Conservation (phyloP, 441 rosid species). For the Pelargonium citronellum region DNA sequence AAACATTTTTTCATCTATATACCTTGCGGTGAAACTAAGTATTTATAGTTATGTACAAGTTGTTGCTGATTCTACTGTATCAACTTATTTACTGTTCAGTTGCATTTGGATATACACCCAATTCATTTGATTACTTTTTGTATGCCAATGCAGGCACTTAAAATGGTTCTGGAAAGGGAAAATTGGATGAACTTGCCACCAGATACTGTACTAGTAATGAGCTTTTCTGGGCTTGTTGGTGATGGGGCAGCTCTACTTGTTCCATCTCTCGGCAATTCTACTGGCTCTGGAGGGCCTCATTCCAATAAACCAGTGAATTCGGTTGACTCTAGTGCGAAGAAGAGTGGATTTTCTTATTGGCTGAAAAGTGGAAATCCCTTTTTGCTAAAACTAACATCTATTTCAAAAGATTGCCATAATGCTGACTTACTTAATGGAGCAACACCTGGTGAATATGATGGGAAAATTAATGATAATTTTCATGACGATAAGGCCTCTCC, state of each 20-base stretch:
- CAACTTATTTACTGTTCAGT: neutral
- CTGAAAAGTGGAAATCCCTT: conserved; percentile 75
- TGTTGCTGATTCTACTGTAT: conserved; percentile 1
- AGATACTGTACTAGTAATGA: conserved; percentile 58
- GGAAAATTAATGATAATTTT: conserved; percentile 28
- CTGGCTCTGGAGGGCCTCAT: conserved; percentile 41
- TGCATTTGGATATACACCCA: neutral
- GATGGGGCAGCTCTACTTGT: conserved; percentile 83
- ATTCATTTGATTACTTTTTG: neutral
- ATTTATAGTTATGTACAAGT: neutral
- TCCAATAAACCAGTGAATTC: conserved; percentile 40
- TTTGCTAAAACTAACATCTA: conserved; percentile 44
- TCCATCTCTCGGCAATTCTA: conserved; percentile 42
- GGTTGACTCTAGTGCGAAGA: conserved; percentile 35
- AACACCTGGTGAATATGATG: conserved; percentile 43
- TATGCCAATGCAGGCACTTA: conserved; percentile 63
- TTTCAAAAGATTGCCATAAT: conserved; percentile 41
- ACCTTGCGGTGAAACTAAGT: neutral
- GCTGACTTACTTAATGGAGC: conserved; percentile 40
- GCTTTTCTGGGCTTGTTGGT: conserved; percentile 91
- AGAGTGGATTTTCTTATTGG: conserved; percentile 80
- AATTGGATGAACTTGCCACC: conserved; percentile 76
- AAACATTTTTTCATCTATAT: neutral
- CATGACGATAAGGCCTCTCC: conserved; percentile 39
- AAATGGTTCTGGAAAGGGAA: conserved; percentile 98